phyloP scores from a whole-genome alignment of 768 basidiomycete species.

The Podaxis sp. region DNA sequence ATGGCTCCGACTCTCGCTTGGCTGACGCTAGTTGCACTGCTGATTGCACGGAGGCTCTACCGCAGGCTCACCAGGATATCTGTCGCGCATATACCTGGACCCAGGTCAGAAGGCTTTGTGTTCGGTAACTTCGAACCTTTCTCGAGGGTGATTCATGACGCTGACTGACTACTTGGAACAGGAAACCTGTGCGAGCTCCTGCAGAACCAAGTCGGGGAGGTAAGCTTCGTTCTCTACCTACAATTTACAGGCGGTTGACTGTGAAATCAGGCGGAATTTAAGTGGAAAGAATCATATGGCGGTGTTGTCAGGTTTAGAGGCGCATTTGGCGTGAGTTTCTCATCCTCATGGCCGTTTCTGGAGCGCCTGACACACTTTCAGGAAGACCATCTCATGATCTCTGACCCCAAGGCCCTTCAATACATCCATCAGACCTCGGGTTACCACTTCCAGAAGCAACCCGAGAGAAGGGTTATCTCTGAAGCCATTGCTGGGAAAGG shows the following conservation, averaged over 20 bases:
- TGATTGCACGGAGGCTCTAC: conserved; percentile 28
- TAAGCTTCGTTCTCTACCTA: conserved; percentile 15
- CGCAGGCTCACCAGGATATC: conserved; percentile 31
- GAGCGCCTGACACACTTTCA: conserved; percentile 19
- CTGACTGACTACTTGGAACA: conserved; percentile 9
- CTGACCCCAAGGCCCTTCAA: conserved; percentile 50
- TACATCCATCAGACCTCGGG: conserved; percentile 44
- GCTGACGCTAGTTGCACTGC: conserved; percentile 15
- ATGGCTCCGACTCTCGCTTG: conserved; percentile 17
- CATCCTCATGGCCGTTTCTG: not conserved
- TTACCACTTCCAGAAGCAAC: conserved; percentile 42
- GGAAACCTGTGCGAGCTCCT: conserved; percentile 31
- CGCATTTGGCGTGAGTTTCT: conserved; percentile 34
- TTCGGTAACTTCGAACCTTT: conserved; percentile 30
- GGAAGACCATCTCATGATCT: conserved; percentile 45
- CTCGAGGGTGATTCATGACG: not conserved
- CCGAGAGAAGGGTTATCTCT: conserved; percentile 36
- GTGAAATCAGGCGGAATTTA: conserved; percentile 35
- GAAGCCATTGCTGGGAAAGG: conserved; percentile 35
- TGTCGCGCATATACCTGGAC: conserved; percentile 35
- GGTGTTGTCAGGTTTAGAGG: conserved; percentile 38
- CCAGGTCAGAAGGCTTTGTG: conserved; percentile 36
- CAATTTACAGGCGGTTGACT: not conserved
- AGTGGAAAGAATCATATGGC: conserved; percentile 45
- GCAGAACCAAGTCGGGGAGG: conserved; percentile 35